Evolutionary conservation across 768 basidiomycete species (phyloP), one percentile per base, ranked within the genome.

Genomic region (Xerocomellus intermedius): DNA sequence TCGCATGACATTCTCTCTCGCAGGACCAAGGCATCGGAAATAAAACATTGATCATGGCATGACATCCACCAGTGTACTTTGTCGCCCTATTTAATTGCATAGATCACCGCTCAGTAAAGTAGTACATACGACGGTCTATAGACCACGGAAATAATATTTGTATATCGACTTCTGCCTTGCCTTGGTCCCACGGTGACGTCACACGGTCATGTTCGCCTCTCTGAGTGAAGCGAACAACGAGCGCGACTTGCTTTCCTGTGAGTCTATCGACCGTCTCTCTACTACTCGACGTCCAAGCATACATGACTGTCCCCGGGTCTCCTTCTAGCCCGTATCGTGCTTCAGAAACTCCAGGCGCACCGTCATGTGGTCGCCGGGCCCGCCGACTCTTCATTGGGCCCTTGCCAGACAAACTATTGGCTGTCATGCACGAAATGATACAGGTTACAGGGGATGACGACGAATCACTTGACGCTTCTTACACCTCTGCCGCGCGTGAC

Each of bases 371-470:
- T 48, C 69, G 65, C 28, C 56, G 57, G n/a, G 74, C 74, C 73
- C 55, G 75, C 51, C 79, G 91, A 30, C 68, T 86, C 49, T 91
- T 91, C 70, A 75, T 93, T 42, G 91, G 91, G 0, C 87, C 90
- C 4, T 78, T 91, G 75, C 89, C 89, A 13, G 83, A 86, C 64
- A 81, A 77, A 52, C 75, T 83, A 52, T 70, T 82, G 51, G 71
- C 71, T 4, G 69, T 68, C 48, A 69, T 73, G 42, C 76, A 82
- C 58, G 67, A 65, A n/a, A 64, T 58, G 17, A 10, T 19, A 12
- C 55, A 42, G 22, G 41, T 36, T 6, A 7, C 48, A 47, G 48
- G 71, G 17, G 66, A 66, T n/a, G 69, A 71, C 57, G 73, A 70
- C 59, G 74, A 69, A 4, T 21, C 55, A 30, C 36, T 55, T 65